Evolutionary conservation across 2,329 filamentous ascomycete genomes (phyloP).

Genomic region (Alternaria hordeiaustralica): DNA sequence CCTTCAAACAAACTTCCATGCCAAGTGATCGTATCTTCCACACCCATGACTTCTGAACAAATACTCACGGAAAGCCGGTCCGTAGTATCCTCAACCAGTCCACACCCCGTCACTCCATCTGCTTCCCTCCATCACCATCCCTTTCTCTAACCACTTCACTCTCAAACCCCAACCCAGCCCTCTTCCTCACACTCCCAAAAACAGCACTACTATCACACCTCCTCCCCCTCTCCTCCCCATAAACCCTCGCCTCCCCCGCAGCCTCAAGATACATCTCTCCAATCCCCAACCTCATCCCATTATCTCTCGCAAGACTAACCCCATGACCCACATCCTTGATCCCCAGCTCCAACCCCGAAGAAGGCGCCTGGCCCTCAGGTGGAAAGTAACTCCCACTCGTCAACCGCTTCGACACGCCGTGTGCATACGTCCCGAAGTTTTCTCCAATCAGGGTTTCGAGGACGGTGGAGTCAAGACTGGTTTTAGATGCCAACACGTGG

Average conservation of each 20-base stretch:
- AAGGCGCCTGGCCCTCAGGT: conserved; percentile 45
- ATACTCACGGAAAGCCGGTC: no score
- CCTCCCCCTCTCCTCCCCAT: conserved; percentile 44
- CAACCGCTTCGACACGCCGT: conserved; percentile 34
- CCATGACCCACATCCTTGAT: conserved; percentile 62
- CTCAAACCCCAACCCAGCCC: conserved; percentile 56
- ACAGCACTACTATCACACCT: conserved; percentile 59
- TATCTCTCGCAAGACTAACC: conserved; percentile 51
- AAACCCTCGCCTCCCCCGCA: conserved; percentile 52
- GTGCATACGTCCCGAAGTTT: conserved; percentile 39
- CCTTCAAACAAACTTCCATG: no score
- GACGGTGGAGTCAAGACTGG: conserved; percentile 49
- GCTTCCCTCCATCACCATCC: conserved; percentile 7
- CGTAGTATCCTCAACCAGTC: no score
- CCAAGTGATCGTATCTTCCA: no score
- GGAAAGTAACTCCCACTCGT: conserved; percentile 38
- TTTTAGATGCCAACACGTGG: conserved; percentile 58
- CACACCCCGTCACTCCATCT: no score
- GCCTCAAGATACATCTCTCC: conserved; percentile 54
- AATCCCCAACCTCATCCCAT: conserved; percentile 50
- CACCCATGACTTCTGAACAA: no score
- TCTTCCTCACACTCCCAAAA: conserved; percentile 56
- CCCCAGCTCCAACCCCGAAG: conserved; percentile 58
- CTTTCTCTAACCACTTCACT: conserved; percentile 44
- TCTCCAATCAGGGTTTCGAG: conserved; percentile 53